Base-by-base conservation (phyloP, 73 alveolate species). In the Tetrahymena thermophila region DNA sequence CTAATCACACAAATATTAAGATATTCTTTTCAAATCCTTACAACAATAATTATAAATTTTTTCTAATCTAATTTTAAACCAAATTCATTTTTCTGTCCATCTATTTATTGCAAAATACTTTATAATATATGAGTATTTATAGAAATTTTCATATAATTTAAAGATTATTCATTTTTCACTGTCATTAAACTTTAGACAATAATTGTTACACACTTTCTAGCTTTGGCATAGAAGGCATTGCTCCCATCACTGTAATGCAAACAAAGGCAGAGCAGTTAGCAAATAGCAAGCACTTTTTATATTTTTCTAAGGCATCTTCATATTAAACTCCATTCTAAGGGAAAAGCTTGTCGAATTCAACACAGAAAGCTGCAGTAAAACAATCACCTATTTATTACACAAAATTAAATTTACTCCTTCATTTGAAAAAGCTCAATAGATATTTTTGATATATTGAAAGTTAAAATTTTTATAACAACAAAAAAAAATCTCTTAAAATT, bases 261-360 rank as follows among this genome's bases (percentile, higher is more conserved):
- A 96, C 83, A 42, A 95, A 95, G 19, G 97, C 98, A n/a, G 98
- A 95, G 11, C 96, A 96, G 83, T 95, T 93, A 23, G 97, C 98
- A 93, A 96, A 96, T 34, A 96, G 93, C 96, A 96, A 96, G 35
- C 96, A 93, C 10, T 93, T 85, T n/a, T 44, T 37, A 95, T 96
- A 95, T 34, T 34, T 85, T 34, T 95, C 85, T 15, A 85, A 38
- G 38, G 43, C 25, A 15, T 43, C 94, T 35, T 96, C 98, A 25
- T 89, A 17, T 8, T 93, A 35, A 11, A 93, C 35, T 55, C 85
- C 94, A 21, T 35, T 37, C 10, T 95, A 37, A 17, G 95, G 43
- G 93, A 95, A 55, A 9, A 56, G 85, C 40, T 94, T 85, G 43
- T 95, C 56, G 55, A 96, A 89, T 25, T 85, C 71, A 7, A 71